Evolutionary conservation across 805 yeast genomes (phyloP).

Genomic region (Saccharomycopsis sp.): DNA sequence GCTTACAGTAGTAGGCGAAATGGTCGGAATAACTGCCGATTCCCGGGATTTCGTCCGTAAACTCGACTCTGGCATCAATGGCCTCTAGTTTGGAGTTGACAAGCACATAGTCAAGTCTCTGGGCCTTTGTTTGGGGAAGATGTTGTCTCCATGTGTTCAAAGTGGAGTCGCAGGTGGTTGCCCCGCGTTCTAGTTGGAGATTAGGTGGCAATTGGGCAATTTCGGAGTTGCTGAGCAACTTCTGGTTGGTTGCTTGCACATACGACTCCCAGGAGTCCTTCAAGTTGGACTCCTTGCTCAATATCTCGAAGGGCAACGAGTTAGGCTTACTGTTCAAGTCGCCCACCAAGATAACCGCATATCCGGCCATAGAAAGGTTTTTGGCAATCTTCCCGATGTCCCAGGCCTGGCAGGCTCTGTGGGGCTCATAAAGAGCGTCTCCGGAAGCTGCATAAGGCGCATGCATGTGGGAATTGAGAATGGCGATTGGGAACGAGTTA

Average conservation of each 20-base stretch:
- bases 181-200: constrained; percentile 65
- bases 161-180: constrained; percentile 83
- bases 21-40: constrained; percentile 87
- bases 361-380: constrained; percentile 62
- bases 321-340: constrained; percentile 89
- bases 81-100: constrained; percentile 49
- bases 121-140: constrained; percentile 56
- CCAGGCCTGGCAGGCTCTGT: constrained; percentile 95
- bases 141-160: constrained; percentile 79
- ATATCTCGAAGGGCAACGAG: constrained; percentile 68
- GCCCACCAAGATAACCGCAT: constrained; percentile 84
- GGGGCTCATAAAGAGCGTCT: constrained; percentile 85
- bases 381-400: constrained; percentile 68
- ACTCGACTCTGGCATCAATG: constrained; percentile 58
- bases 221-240: constrained; percentile 25
- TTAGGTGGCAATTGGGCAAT: constrained; percentile 43
- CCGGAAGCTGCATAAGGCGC: constrained; percentile 86
- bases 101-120: constrained; percentile 85
- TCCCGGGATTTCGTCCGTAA: constrained; percentile 60
- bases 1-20: constrained; percentile 63
- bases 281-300: constrained; percentile 59
- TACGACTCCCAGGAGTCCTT: constrained; percentile 75
- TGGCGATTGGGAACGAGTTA: constrained; percentile 53
- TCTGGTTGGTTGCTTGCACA: constrained; percentile 23
- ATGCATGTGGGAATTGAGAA: constrained; percentile 92